A percentile compares a stretch with the other conserved stretches of the same genome.
Evolutionary conservation across 352 stramenopile genomes (phyloP).

Genomic region (Nothophytophthora sp.): DNA sequence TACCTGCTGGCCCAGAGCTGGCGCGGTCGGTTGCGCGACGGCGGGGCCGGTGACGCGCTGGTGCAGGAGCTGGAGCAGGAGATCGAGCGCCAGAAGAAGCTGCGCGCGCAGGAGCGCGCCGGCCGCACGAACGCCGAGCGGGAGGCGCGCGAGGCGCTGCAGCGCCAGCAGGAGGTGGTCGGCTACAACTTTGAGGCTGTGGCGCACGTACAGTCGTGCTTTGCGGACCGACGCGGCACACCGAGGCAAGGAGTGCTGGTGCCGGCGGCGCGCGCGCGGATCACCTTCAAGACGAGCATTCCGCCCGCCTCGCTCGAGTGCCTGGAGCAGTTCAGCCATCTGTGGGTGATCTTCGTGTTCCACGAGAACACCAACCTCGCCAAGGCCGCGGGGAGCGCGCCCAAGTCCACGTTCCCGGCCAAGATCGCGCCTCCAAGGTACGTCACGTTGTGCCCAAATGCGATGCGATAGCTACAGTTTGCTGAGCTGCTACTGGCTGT

Average conservation of each 20-base stretch:
- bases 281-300: conserved; percentile 79
- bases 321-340: conserved; percentile 86
- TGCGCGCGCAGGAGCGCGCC: conserved; percentile 71
- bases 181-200: conserved; percentile 80
- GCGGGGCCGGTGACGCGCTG: conserved; percentile 39
- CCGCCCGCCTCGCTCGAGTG: conserved; percentile 73
- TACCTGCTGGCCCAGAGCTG: conserved; percentile 10
- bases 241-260: conserved; percentile 82
- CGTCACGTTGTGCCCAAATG: no score
- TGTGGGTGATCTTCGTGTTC: conserved; percentile 93
- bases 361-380: conserved; percentile 90
- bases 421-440: conserved; percentile 80
- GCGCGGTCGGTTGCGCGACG: conserved; percentile 5
- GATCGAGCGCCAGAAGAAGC: conserved; percentile 66
- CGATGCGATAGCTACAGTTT: no score
- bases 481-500: no score
- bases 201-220: conserved; percentile 81
- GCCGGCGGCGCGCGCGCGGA: conserved; percentile 56
- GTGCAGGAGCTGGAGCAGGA: conserved; percentile 58
- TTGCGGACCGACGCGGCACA: conserved; percentile 82
- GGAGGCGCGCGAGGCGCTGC: conserved; percentile 62
- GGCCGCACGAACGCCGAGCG: conserved; percentile 76
- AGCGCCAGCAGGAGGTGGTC: conserved; percentile 54
- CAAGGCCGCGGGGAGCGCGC: conserved; percentile 40
- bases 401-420: conserved; percentile 71